phyloP scores from a whole-genome alignment of 345 rosid species.

The Viola odorata region DNA sequence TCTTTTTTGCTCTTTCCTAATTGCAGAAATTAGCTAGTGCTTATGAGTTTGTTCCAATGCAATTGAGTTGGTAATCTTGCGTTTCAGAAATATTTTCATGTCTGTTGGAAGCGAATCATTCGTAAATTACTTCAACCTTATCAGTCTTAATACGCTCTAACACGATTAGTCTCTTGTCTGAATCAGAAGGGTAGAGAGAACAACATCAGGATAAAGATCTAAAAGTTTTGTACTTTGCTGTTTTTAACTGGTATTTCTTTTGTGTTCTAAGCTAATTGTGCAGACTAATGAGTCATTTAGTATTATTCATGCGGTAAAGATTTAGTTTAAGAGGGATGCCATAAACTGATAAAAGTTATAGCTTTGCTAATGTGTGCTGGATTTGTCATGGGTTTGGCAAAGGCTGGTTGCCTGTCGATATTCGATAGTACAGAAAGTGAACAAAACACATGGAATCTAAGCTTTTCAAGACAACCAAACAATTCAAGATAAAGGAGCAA shows the following conservation, averaged over 20 bases:
- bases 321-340: background rate
- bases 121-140: background rate
- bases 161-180: no score
- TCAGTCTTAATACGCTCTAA: no score
- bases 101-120: background rate
- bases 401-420: constrained; percentile 36
- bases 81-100: background rate
- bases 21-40: background rate
- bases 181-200: no score
- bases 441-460: constrained; percentile 74
- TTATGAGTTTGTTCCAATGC: background rate
- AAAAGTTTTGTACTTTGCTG: no score
- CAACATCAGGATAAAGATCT: no score
- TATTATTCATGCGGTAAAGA: background rate
- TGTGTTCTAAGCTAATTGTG: no score
- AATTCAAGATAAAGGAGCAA: constrained; percentile 4
- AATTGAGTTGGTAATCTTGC: background rate
- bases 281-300: background rate
- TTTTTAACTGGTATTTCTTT: no score
- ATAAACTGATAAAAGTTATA: no score
- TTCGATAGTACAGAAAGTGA: constrained; percentile 30
- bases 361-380: background rate
- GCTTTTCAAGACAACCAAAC: constrained; percentile 25
- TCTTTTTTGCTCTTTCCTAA: background rate
- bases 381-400: constrained; percentile 21